A percentile compares a stretch with the other conserved stretches of the same genome.
These are phyloP conservation scores for Diospyros kaki DNA, from an alignment of 148 eudicot species.

Conservation along the genomic window DNA sequence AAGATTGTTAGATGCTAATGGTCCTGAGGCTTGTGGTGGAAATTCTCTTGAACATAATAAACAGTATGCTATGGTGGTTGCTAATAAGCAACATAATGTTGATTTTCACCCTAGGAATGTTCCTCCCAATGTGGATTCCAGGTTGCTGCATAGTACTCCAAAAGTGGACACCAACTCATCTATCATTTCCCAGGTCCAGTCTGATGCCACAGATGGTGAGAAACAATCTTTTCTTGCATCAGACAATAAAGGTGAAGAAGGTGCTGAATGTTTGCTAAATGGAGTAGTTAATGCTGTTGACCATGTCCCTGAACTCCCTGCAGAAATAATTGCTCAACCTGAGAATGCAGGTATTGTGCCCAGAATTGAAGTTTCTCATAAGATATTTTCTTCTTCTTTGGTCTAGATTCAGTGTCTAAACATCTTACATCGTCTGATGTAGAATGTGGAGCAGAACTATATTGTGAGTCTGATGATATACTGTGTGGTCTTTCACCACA, in stretches of 20 bases:
- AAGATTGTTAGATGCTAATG: neutral
- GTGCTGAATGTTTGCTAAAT: slow-evolving; percentile 5
- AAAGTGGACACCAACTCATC: slow-evolving; percentile 2
- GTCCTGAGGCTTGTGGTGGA: neutral
- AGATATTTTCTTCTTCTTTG: neutral
- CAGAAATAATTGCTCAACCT: neutral
- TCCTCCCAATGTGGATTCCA: slow-evolving; percentile 17
- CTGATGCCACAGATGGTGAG: slow-evolving; percentile 11
- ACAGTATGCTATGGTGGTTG: slow-evolving; percentile 10
- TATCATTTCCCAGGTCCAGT: neutral
- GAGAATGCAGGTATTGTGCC: neutral
- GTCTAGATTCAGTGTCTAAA: neutral
- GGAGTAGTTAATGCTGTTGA: slow-evolving; percentile 10
- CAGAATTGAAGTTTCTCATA: neutral
- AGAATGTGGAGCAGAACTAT: too few species aligned
- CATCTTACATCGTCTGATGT: neutral
- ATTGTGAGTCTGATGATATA: neutral
- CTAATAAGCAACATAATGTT: slow-evolving; percentile 9
- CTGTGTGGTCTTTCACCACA: neutral
- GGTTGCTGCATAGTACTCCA: slow-evolving; percentile 10
- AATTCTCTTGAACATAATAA: slow-evolving; percentile 10
- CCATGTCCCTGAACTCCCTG: neutral
- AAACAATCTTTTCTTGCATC: slow-evolving; percentile 1
- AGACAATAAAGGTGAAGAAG: slow-evolving; percentile 7
- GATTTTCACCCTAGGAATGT: slow-evolving; percentile 5